Evolutionary conservation across 2,329 filamentous ascomycete species (phyloP).

Genomic region (Pseudocercospora fijiensis): DNA sequence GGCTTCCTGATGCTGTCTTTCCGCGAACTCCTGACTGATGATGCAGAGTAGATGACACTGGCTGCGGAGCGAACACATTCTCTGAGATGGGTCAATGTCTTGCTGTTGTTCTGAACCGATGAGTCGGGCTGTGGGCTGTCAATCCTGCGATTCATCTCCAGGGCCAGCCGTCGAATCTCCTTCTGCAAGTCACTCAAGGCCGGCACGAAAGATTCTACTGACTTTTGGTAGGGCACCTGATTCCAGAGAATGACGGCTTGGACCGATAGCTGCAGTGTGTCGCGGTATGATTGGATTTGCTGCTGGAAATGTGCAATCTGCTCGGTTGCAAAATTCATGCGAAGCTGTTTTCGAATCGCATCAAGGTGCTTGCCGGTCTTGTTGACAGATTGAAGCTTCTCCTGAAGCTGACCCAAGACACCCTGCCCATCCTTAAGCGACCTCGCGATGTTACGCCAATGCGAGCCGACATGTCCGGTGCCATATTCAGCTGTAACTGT

Average conservation of each 20-base stretch:
- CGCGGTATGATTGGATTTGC: slow-evolving; percentile 6
- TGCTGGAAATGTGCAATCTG: background rate
- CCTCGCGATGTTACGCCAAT: slow-evolving; percentile 7
- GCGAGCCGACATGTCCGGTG: slow-evolving; percentile 3
- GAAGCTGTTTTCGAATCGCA: slow-evolving; percentile 2
- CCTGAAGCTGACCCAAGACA: background rate
- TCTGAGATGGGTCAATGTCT: background rate
- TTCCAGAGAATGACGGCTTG: slow-evolving; percentile 7
- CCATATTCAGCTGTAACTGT: background rate
- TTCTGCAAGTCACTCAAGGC: background rate
- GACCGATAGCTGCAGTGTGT: slow-evolving; percentile 6
- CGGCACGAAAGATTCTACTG: background rate
- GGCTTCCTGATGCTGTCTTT: background rate
- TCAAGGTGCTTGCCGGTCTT: slow-evolving; percentile 4
- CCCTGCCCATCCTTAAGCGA: background rate
- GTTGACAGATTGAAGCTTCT: background rate
- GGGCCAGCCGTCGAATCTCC: slow-evolving; percentile 6
- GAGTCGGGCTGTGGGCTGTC: background rate
- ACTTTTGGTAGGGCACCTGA: slow-evolving; percentile 1
- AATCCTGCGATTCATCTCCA: background rate
- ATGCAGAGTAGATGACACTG: slow-evolving; percentile 8
- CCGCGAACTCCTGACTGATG: background rate
- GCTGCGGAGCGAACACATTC: slow-evolving; percentile 10
- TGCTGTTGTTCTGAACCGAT: background rate
- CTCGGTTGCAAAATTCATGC: slow-evolving; percentile 7